These are phyloP conservation scores for Sanghuangporus baumii DNA, from an alignment of 1,284 basidiomycete genomes.

Conservation along the genomic window DNA sequence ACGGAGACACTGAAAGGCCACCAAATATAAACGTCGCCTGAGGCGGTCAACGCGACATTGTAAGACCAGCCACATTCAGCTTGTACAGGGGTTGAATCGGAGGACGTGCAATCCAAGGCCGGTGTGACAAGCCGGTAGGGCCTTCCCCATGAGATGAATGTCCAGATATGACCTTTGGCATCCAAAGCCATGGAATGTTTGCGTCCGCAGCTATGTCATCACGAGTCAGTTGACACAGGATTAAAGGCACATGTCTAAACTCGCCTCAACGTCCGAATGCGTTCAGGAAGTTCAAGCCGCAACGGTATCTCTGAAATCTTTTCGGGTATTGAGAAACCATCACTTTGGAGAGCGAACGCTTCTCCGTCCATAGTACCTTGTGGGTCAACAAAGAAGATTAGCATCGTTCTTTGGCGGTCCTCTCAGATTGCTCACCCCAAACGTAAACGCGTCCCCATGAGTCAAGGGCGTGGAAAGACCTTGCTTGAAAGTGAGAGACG, in stretches of 20 bases:
- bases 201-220: slow-evolving; percentile 59
- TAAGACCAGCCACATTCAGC: slow-evolving; percentile 80
- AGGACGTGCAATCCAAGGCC: slow-evolving; percentile 37
- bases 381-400: slow-evolving; percentile 7
- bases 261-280: slow-evolving; percentile 60
- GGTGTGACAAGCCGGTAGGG: slow-evolving; percentile 58
- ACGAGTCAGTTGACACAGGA: slow-evolving; percentile 9
- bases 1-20: slow-evolving; percentile 57
- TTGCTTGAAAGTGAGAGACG: slow-evolving; percentile 25
- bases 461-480: slow-evolving; percentile 80
- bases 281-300: slow-evolving; percentile 48
- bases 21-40: slow-evolving; percentile 71
- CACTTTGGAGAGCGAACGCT: slow-evolving; percentile 33
- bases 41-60: slow-evolving; percentile 61
- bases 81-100: slow-evolving; percentile 53
- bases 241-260: slow-evolving; percentile 7
- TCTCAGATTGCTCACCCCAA: slow-evolving; percentile 61
- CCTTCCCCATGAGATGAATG: slow-evolving; percentile 66
- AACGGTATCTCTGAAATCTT: slow-evolving; percentile 48
- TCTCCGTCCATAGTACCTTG: slow-evolving; percentile 60
- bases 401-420: neutral
- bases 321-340: slow-evolving; percentile 52
- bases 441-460: slow-evolving; percentile 68
- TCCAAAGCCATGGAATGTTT: slow-evolving; percentile 67
- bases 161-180: slow-evolving; percentile 55